Percentiles rank a stretch among this genome's conserved stretches.
These are phyloP conservation scores for Nakaseomyces nivariensis DNA, from an alignment of 1,139 yeast genomes.

Conservation along the genomic window DNA sequence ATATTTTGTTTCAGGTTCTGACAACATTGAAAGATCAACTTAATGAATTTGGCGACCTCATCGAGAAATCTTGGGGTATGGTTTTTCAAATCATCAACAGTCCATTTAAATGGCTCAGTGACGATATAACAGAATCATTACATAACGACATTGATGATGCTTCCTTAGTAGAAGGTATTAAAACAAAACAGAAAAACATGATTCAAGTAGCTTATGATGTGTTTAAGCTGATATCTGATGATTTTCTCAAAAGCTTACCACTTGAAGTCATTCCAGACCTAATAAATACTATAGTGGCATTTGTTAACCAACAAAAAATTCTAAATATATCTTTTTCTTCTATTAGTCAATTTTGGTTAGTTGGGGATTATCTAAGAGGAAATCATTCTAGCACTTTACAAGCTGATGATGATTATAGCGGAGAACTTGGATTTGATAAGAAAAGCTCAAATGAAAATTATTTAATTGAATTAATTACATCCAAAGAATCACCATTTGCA, in stretches of 20 bases:
- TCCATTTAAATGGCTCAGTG: conserved; percentile 44
- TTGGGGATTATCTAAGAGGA: conserved; percentile 62
- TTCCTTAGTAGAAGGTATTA: conserved; percentile 22
- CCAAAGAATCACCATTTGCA: conserved; percentile 2
- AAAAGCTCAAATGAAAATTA: background rate
- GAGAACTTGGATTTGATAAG: background rate
- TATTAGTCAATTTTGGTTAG: conserved; percentile 83
- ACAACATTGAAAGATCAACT: conserved; percentile 58
- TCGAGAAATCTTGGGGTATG: conserved; percentile 57
- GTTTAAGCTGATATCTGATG: conserved; percentile 72
- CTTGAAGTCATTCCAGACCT: conserved; percentile 47
- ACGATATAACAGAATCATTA: conserved; percentile 12
- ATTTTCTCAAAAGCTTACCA: conserved; percentile 67
- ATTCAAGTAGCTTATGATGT: conserved; percentile 63
- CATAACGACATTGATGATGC: conserved; percentile 19
- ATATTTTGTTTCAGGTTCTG: conserved; percentile 53
- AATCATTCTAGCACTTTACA: background rate
- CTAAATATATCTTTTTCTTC: conserved; percentile 84
- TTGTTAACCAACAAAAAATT: conserved; percentile 61
- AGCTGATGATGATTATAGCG: too few species aligned
- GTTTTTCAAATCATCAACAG: conserved; percentile 62
- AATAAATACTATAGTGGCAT: conserved; percentile 61
- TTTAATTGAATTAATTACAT: conserved; percentile 9
- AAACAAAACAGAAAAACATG: conserved; percentile 38
- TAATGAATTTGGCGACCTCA: conserved; percentile 61